Percentiles rank a stretch among this genome's conserved stretches.
These are phyloP conservation scores for Cnidoscolus chayamansa DNA, from an alignment of 441 rosid species.

Conservation along the genomic window DNA sequence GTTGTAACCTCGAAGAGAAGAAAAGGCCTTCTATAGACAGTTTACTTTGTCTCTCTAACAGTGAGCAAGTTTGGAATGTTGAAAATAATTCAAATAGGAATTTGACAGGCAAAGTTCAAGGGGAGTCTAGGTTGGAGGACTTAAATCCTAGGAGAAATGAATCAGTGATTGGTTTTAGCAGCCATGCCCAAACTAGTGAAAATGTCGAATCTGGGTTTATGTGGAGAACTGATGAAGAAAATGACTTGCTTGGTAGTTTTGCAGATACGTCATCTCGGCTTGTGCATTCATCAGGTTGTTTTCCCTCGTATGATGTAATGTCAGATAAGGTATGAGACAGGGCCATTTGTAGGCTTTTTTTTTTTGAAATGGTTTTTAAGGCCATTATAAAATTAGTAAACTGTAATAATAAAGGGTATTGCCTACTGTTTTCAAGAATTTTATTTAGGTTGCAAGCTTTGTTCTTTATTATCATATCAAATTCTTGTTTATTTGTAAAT, in stretches of 20 bases:
- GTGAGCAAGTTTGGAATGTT: slow-evolving; percentile 16
- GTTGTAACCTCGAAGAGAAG: slow-evolving; percentile 28
- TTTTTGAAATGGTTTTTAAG: not conserved
- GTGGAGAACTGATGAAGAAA: slow-evolving; percentile 44
- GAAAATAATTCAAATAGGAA: slow-evolving; percentile 23
- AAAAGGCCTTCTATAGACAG: slow-evolving; percentile 31
- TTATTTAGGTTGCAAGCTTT: not conserved
- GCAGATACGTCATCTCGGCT: slow-evolving; percentile 35
- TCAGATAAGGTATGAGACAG: slow-evolving; percentile 46
- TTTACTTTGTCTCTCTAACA: slow-evolving; percentile 19
- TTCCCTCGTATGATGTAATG: slow-evolving; percentile 33
- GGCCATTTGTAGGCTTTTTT: not conserved
- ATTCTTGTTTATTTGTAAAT: not conserved
- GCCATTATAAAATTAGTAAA: not conserved
- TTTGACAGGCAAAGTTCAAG: slow-evolving; percentile 24
- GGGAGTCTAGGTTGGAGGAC: slow-evolving; percentile 22
- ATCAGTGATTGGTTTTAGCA: slow-evolving; percentile 25
- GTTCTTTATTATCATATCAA: not conserved
- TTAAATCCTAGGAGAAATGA: slow-evolving; percentile 30
- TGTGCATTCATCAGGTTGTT: slow-evolving; percentile 36
- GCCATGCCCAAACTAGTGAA: slow-evolving; percentile 26
- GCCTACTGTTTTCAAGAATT: not conserved
- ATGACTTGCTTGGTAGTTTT: slow-evolving; percentile 30
- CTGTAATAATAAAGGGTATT: slow-evolving; percentile 1
- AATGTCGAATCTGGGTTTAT: slow-evolving; percentile 31